Evolutionary conservation across 192 early-diverging fungal genomes (phyloP).

Genomic region (Gonapodya prolifera): DNA sequence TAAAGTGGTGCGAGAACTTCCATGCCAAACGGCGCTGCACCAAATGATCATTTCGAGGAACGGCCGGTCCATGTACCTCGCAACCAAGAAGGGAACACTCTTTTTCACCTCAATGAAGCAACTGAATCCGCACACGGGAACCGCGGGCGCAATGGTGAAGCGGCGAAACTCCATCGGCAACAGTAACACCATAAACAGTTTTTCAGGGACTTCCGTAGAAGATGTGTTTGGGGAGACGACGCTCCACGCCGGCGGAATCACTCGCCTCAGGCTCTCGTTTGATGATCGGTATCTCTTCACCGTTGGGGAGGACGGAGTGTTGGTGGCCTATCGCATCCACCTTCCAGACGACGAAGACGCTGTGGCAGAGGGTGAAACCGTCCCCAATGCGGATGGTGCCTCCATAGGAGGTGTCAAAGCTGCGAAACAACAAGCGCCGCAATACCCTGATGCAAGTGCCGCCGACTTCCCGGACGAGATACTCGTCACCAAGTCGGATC

Average conservation of each 20-base stretch:
- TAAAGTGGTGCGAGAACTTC: neutral
- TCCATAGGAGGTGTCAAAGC: slow-evolving; percentile 32
- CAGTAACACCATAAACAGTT: neutral
- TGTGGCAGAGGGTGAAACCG: neutral
- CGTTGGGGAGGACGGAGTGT: slow-evolving; percentile 29
- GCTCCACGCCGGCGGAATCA: slow-evolving; percentile 24
- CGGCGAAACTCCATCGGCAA: neutral
- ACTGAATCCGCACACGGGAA: neutral
- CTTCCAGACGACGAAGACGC: slow-evolving; percentile 14
- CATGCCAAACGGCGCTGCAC: neutral
- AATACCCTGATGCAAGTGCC: neutral
- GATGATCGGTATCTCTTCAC: slow-evolving; percentile 40
- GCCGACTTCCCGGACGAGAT: slow-evolving; percentile 36
- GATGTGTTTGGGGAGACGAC: neutral
- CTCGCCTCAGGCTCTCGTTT: slow-evolving; percentile 27
- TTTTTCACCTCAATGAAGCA: neutral
- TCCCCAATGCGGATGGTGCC: slow-evolving; percentile 7
- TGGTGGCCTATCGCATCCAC: slow-evolving; percentile 28
- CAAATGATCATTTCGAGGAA: neutral
- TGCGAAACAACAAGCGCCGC: neutral
- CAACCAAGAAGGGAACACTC: neutral
- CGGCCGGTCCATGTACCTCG: neutral
- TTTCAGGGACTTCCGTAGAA: neutral
- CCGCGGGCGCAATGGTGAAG: neutral
- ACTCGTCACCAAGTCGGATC: slow-evolving; percentile 46